Evolutionary conservation across 352 stramenopile species (phyloP), one percentile per base, ranked within the genome.

Genomic region (Phytophthora pisi): DNA sequence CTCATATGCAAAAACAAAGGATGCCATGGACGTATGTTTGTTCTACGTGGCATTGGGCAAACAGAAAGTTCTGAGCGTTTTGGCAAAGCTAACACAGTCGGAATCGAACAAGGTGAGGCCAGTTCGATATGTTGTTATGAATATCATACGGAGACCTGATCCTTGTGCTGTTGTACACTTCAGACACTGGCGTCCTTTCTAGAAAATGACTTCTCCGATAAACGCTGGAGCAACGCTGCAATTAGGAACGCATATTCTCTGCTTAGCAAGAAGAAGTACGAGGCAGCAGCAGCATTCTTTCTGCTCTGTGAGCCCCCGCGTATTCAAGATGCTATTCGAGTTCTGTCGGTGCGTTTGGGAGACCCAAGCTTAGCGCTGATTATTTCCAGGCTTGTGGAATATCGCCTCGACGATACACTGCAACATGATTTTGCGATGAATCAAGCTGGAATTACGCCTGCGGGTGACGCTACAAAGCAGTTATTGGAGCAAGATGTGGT

Each of bases 201-300:
- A 9, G 79, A 92, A 16, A 86, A 96, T 51, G 82, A 96, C 51
- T 96, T 96, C 52, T 79, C 75, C 18, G 81, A 93, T 57, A 88
- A 94, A 56, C 81, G 86, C 24, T 96, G 88, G 88, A 84, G 70
- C 38, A 82, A 83, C 57, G 93, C 96, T 30, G 96, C 94, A 11
- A 88, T 98, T 46, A 98, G 97, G 59, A 99, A 99, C 72, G 96
- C 95, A 6, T 99, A 97, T 72, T 98, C 95, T 47, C 72, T 99
- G 45, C 75, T 99, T 9, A 82, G 90, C 34, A 98, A 98, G 69
- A 93, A 97, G 31, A 90, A 95, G 47, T 98, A 98, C 70, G 76
- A 89, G 54, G 71, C 77, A 10, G 95, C 95, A 10, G 88, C 94
- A 9, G 86, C 91, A 5, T 98, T 98, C 65, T 99, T 99, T 74